Evolutionary conservation across 1,139 yeast genomes (phyloP), one percentile per base, ranked within the genome.

Genomic region (Hanseniaspora sp.): DNA sequence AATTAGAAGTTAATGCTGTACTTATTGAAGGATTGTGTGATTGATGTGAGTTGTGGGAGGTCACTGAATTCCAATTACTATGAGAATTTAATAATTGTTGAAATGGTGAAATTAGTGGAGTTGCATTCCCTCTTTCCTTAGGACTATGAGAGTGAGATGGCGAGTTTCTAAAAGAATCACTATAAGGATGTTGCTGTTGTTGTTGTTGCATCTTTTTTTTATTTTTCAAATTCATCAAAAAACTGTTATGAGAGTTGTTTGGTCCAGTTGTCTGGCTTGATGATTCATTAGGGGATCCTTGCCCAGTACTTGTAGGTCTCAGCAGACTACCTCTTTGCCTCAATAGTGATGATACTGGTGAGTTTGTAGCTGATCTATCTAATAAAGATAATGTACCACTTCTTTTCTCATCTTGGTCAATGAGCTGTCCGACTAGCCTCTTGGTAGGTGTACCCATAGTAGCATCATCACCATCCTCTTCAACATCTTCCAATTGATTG

Each of bases 31-130:
- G 28, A 18, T 44, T 44, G 28, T 51, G 30, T 15, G 54, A 51
- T 0, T 38, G 37, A 8, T 35, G 31, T 31, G 54, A 51, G n/a
- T 51, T 51, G 28, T 44, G 30, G 3, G 54, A 51, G 1, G 54
- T 51, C 18, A 51, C 41, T 13, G 54, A 51, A 5, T 31, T 51
- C 54, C 54, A 51, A 9, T 51, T 51, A 15, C 40, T 37, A 23
- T 51, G 54, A 4, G 54, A 44, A n/a, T 51, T 43, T 11, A 51
- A 12, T 31, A 51, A 29, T n/a, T 51, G 48, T 33, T 51, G 54
- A 18, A 44, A 44, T 2, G 54, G 54, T 1, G 44, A n/a, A 8
- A 31, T 40, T 7, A 35, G 28, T 13, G 42, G 35, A 37, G 17
- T 23, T 23, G 23, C 23, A 31, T 31, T 15, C n/a, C 42, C 42